Conservation (phyloP, 2,329 filamentous ascomycete species). For the Lachnellula arida region DNA sequence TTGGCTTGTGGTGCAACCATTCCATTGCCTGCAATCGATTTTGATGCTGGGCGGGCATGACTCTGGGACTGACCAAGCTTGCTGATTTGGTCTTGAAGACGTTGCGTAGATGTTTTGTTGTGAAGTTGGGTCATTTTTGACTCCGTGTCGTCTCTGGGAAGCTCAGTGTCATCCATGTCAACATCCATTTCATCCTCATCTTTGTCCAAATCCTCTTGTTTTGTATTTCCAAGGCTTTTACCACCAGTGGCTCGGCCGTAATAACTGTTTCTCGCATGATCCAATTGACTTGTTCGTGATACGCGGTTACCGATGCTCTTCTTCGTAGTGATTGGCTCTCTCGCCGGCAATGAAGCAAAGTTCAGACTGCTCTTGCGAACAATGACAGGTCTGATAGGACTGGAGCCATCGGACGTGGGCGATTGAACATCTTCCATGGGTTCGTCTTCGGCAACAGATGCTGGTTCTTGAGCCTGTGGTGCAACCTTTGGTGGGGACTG, state of each 20-base stretch:
- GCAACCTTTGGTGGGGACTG: constrained; percentile 11
- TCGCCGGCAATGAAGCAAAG: constrained; percentile 86
- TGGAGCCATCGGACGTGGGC: constrained; percentile 61
- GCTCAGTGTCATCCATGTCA: constrained; percentile 35
- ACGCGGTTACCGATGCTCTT: constrained; percentile 72
- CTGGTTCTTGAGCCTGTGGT: constrained; percentile 10
- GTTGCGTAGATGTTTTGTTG: constrained; percentile 89
- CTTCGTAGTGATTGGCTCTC: constrained; percentile 79
- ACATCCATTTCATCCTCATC: constrained; percentile 42
- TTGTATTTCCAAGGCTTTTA: constrained; percentile 58
- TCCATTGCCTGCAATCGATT: constrained; percentile 27
- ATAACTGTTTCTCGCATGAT: constrained; percentile 67
- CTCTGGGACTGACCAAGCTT: constrained; percentile 54
- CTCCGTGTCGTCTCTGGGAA: constrained; percentile 38
- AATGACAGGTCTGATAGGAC: constrained; percentile 65
- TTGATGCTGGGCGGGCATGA: constrained; percentile 28
- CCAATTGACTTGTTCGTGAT: constrained; percentile 74
- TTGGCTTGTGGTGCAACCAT: constrained; percentile 15
- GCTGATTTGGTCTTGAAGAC: constrained; percentile 88
- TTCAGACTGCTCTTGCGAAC: constrained; percentile 92
- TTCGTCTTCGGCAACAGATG: constrained; percentile 26
- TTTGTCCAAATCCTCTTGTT: constrained; percentile 45
- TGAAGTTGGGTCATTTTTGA: constrained; percentile 52
- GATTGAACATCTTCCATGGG: constrained; percentile 49
- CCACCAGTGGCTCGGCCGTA: constrained; percentile 69